phyloP scores from a whole-genome alignment of 176 grass and related monocot genomes.

The Oryza nivara region DNA sequence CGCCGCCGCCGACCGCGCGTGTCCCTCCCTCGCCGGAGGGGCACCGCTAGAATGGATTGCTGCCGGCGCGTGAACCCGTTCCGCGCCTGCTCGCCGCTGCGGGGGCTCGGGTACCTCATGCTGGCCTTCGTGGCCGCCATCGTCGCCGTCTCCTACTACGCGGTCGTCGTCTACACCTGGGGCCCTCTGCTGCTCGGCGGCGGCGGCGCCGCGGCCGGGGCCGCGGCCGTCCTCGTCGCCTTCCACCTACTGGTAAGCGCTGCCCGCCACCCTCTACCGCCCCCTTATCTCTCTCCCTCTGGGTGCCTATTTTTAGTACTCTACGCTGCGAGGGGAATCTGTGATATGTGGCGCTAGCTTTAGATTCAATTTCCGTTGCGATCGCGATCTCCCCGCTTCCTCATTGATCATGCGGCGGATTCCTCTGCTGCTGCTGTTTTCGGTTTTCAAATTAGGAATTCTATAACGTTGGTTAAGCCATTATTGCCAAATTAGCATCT shows the following conservation, averaged over 20 bases:
- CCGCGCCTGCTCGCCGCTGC: conserved; percentile 55
- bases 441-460: background rate
- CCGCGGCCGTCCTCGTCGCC: conserved; percentile 47
- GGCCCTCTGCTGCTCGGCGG: conserved; percentile 54
- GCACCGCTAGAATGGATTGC: conserved; percentile 55
- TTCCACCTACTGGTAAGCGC: conserved; percentile 74
- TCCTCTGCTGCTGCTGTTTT: background rate
- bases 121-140: conserved; percentile 66
- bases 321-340: background rate
- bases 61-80: conserved; percentile 65
- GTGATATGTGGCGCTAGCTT: background rate
- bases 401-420: background rate
- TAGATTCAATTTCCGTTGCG: background rate
- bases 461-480: background rate
- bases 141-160: conserved; percentile 74
- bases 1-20: background rate
- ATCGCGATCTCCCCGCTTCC: too few relatives aligned
- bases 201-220: conserved; percentile 30
- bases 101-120: conserved; percentile 76
- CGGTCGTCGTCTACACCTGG: conserved; percentile 73
- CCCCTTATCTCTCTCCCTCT: too few relatives aligned
- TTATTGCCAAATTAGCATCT: conserved; percentile 2
- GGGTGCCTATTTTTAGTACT: background rate
- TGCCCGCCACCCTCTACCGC: background rate
- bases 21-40: background rate